phyloP scores from a whole-genome alignment of 306 rosid species.

The Pterocarpus macrocarpus region DNA sequence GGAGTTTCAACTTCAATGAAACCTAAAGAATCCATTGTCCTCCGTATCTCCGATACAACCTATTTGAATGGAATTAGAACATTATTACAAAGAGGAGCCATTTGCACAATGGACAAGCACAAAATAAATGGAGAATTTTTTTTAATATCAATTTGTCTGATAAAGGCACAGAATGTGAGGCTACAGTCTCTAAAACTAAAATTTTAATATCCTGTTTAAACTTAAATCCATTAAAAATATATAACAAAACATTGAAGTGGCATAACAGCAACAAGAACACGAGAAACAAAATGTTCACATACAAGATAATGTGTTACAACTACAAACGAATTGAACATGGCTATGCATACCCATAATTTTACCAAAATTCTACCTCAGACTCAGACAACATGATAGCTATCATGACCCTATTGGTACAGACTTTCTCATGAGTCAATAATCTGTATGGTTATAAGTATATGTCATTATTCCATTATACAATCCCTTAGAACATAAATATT shows the following conservation, averaged over 20 bases:
- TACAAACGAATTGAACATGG: constrained; percentile 1
- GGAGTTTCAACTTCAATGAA: constrained; percentile 97
- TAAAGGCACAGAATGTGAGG: constrained; percentile 10
- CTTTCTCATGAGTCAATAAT: constrained; percentile 1
- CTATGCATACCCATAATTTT: background rate
- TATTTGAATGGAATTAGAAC: constrained; percentile 46
- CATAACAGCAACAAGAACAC: no score
- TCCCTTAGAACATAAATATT: background rate
- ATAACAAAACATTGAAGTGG: no score
- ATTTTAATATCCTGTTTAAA: constrained; percentile 4
- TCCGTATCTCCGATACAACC: constrained; percentile 90
- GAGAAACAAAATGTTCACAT: no score
- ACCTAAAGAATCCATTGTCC: constrained; percentile 89
- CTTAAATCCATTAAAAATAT: background rate
- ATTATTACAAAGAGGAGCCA: constrained; percentile 7
- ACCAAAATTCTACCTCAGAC: constrained; percentile 19
- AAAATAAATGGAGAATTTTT: constrained; percentile 18
- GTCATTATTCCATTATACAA: background rate
- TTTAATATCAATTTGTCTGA: constrained; percentile 8
- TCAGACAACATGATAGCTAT: background rate
- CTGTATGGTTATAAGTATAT: background rate
- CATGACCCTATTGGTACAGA: background rate
- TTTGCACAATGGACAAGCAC: constrained; percentile 22
- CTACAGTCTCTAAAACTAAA: constrained; percentile 29
- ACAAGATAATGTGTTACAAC: background rate